Conservation (phyloP, 306 rosid genomes). For the Prunus mira region DNA sequence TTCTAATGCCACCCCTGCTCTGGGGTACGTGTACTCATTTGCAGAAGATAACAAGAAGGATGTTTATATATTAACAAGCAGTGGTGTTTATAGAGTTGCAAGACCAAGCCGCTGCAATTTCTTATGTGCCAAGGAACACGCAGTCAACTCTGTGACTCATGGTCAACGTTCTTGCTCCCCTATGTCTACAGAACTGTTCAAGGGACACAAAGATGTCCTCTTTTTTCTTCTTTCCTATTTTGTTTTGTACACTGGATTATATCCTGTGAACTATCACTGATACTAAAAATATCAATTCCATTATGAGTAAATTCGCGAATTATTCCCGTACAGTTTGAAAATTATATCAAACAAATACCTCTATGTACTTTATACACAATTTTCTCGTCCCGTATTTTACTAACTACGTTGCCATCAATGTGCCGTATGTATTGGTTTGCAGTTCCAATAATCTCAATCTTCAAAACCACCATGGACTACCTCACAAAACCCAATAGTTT, state of each 20-base stretch:
- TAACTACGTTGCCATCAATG: too few species aligned
- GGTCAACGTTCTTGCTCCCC: slow-evolving; percentile 1
- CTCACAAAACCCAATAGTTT: too few species aligned
- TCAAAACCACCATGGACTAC: too few species aligned
- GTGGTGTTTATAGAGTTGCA: slow-evolving; percentile 28
- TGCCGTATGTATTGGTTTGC: too few species aligned
- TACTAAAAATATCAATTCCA: not conserved
- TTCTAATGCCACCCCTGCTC: slow-evolving; percentile 11
- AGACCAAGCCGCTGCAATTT: slow-evolving; percentile 32
- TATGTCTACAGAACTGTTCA: not conserved
- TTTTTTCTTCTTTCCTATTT: not conserved
- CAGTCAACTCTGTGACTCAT: not conserved
- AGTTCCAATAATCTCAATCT: too few species aligned
- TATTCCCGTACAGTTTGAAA: too few species aligned
- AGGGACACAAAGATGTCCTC: not conserved
- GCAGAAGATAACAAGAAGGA: slow-evolving; percentile 33
- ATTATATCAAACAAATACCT: too few species aligned
- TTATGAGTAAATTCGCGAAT: too few species aligned
- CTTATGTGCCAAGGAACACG: slow-evolving; percentile 13
- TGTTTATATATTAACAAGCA: slow-evolving; percentile 22
- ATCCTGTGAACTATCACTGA: not conserved
- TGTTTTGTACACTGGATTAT: not conserved
- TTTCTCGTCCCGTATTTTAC: too few species aligned
- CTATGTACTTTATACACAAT: too few species aligned
- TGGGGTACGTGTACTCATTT: slow-evolving; percentile 29